Evolutionary conservation across 108 stramenopile species (phyloP).

Genomic region (Skeletonema potamos): DNA sequence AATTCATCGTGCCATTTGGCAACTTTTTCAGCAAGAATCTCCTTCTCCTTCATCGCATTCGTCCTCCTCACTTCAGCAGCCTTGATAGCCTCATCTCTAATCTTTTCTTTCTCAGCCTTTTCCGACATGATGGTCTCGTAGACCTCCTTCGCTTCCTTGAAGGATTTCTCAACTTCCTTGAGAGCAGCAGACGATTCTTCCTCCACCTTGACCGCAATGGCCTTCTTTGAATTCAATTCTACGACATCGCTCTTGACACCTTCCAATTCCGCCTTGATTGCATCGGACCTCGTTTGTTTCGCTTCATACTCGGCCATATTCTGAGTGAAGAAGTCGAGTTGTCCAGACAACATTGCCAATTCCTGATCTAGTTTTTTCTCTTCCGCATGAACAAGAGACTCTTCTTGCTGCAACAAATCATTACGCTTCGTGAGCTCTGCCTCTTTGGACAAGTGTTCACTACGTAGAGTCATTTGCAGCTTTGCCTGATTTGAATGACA

Average conservation of each 20-base stretch:
- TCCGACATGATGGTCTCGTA: conserved; percentile 8
- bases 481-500: conserved; percentile 17
- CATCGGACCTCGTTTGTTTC: conserved; percentile 21
- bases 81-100: conserved; percentile 14
- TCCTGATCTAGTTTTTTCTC: conserved; percentile 37
- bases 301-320: conserved; percentile 42
- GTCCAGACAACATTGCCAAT: conserved; percentile 31
- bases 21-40: conserved; percentile 22
- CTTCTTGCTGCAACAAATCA: conserved; percentile 30
- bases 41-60: conserved; percentile 45
- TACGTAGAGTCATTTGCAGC: conserved; percentile 41
- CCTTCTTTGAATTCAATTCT: conserved; percentile 11
- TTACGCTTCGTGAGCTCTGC: conserved; percentile 20
- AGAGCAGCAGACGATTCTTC: conserved; percentile 21
- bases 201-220: background rate
- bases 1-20: background rate
- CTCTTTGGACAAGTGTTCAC: conserved; percentile 34
- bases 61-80: conserved; percentile 25
- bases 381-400: conserved; percentile 19
- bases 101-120: conserved; percentile 31
- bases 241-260: conserved; percentile 22
- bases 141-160: conserved; percentile 13
- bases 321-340: conserved; percentile 33
- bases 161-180: conserved; percentile 2
- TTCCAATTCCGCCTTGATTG: conserved; percentile 24